A percentile compares a stretch with the other conserved stretches of the same genome.
phyloP scores from a whole-genome alignment of 257 asterid species.

The Solanum chmielewskii region DNA sequence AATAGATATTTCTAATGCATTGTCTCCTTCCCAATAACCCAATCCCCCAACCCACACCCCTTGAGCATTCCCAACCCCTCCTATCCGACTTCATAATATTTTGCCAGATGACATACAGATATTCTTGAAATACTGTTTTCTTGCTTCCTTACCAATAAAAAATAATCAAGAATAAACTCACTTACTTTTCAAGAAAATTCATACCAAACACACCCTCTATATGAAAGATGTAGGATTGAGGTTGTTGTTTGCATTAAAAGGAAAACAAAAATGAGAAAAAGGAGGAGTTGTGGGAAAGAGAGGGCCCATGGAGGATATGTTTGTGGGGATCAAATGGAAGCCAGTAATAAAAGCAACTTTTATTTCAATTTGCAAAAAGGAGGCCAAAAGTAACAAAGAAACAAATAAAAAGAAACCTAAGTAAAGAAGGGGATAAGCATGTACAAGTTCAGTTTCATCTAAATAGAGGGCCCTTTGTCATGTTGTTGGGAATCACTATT shows the following conservation, averaged over 20 bases:
- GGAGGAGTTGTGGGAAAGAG: background rate
- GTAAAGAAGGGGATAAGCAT: constrained; percentile 13
- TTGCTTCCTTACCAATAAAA: background rate
- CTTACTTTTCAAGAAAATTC: background rate
- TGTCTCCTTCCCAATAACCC: background rate
- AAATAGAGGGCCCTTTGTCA: constrained; percentile 22
- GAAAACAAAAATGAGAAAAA: background rate
- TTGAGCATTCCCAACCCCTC: background rate
- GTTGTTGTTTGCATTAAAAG: background rate
- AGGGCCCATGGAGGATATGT: background rate
- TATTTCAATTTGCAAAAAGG: background rate
- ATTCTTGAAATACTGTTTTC: background rate
- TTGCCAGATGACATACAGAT: no score
- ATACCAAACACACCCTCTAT: background rate
- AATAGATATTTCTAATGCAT: no score
- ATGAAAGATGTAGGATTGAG: background rate
- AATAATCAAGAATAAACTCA: background rate
- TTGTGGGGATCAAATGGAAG: background rate
- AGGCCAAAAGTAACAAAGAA: background rate
- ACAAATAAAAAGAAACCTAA: background rate
- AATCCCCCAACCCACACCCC: background rate
- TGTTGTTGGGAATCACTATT: constrained; percentile 21
- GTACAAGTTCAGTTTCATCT: constrained; percentile 11
- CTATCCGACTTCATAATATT: background rate
- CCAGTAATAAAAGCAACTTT: background rate